Conservation (phyloP, 192 early-diverging fungal species). For the Podila verticillata region DNA sequence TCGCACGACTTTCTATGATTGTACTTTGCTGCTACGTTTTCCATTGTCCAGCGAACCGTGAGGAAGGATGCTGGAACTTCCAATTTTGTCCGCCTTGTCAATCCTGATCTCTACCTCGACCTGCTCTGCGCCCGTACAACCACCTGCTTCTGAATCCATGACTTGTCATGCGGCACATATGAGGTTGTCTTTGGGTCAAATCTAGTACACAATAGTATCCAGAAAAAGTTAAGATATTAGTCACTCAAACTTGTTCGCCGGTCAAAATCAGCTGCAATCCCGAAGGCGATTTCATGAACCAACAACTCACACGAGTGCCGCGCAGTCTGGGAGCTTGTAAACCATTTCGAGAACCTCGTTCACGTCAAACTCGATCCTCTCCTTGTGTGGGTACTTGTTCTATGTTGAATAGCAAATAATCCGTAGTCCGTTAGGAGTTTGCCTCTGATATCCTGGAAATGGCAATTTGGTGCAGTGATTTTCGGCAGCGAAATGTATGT, state of each 20-base stretch:
- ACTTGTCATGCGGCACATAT: constrained; percentile 49
- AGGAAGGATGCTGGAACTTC: too few species aligned
- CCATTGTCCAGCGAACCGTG: too few species aligned
- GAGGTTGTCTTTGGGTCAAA: constrained; percentile 33
- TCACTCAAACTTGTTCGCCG: not conserved
- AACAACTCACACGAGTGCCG: constrained; percentile 36
- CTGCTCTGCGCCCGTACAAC: constrained; percentile 41
- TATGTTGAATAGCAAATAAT: not conserved
- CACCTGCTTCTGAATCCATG: constrained; percentile 50
- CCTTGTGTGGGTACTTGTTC: constrained; percentile 47
- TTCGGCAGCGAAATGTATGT: not conserved
- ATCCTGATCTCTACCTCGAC: constrained; percentile 17
- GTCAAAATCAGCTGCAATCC: not conserved
- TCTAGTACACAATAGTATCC: constrained; percentile 3
- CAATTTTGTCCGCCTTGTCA: too few species aligned
- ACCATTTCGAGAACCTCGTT: constrained; percentile 52
- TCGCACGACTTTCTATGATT: too few species aligned
- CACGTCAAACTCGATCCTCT: constrained; percentile 48
- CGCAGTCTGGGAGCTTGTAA: constrained; percentile 46
- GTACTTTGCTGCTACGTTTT: too few species aligned
- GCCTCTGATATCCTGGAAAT: not conserved
- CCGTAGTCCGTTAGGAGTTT: not conserved
- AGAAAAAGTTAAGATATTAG: not conserved
- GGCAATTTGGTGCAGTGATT: not conserved
- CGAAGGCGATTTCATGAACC: too few species aligned